Base-by-base conservation (phyloP, 2,329 filamentous ascomycete species). In the Furcasterigmium furcatum region DNA sequence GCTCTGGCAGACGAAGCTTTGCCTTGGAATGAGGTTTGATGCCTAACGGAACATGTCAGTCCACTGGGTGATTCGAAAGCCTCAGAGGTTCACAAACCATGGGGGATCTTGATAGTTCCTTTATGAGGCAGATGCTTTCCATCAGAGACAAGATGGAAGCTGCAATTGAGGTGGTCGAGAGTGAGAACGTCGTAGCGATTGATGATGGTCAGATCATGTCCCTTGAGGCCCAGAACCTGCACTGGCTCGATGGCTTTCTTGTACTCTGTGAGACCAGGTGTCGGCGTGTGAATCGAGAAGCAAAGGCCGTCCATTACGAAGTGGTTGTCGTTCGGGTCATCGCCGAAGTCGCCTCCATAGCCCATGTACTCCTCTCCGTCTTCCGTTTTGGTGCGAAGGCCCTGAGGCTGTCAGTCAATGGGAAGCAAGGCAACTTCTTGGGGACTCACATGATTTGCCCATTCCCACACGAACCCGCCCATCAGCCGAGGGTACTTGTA, bases 391-490 rank as follows among this genome's bases (percentile, higher is more conserved):
- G 68, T 66, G 5, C 76, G 58, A 48, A 80, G 53, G 49, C 74
- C 57, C 66, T 67, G 18, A 2, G 7, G 7, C 10, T 19, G 52
- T 54, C n/a, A 51, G 50, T 4, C 5, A 3, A 19, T n/a, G n/a
- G n/a, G n/a, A n/a, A n/a, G n/a, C n/a, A n/a, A n/a, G n/a, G n/a
- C n/a, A n/a, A n/a, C n/a, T n/a, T n/a, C n/a, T n/a, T n/a, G n/a
- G n/a, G 8, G 8, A 50, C 63, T 51, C 35, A 76, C 74, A 44
- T 83, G 79, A 47, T 82, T 84, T 0, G 72, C 74, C 80, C 80
- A 84, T 54, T 84, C 80, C 80, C 80, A 84, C 3, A 84, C 73
- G 29, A 79, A 81, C 0, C 84, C 85, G 5, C 85, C 84, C 64
- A 87, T 84, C 0, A 69, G 55, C 0, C 60, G 51, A 0, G 60